phyloP scores from a whole-genome alignment of 1,284 basidiomycete genomes.

The Leccinum subrobustum region DNA sequence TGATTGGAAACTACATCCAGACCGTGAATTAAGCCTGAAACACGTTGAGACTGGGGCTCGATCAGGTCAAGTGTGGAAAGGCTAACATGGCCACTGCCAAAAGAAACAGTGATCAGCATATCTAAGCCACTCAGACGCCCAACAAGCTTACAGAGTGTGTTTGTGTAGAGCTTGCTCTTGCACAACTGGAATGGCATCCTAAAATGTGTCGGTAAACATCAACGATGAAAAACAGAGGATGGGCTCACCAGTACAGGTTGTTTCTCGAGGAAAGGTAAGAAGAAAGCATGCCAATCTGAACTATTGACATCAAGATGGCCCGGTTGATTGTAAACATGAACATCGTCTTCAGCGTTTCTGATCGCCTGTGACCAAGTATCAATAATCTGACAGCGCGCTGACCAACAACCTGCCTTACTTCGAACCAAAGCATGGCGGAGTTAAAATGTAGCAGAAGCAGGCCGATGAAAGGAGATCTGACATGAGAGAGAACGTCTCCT shows the following conservation, averaged over 20 bases:
- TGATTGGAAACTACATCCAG: conserved; percentile 4
- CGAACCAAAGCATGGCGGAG: conserved; percentile 9
- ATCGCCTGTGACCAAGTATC: conserved; percentile 4
- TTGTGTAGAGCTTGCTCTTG: conserved; percentile 42
- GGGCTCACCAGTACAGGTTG: conserved; percentile 16
- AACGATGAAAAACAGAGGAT: not conserved
- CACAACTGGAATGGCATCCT: conserved; percentile 24
- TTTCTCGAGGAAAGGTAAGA: conserved; percentile 16
- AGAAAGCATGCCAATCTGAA: conserved; percentile 21
- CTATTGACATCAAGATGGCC: conserved; percentile 19
- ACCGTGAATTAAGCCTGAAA: conserved; percentile 16
- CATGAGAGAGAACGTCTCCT: conserved; percentile 18
- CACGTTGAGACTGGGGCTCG: not conserved
- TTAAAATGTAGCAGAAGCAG: conserved; percentile 20
- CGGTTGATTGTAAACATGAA: conserved; percentile 24
- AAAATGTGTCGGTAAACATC: not conserved
- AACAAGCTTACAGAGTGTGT: conserved; percentile 16
- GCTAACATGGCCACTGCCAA: conserved; percentile 19
- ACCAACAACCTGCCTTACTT: conserved; percentile 3
- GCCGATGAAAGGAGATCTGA: conserved; percentile 19
- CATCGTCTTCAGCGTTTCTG: conserved; percentile 16
- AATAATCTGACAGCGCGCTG: not conserved
- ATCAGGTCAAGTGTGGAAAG: not conserved
- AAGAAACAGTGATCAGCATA: conserved; percentile 1
- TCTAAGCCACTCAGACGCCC: not conserved